Base-by-base conservation (phyloP, 164 flowering plant species). In the Euptelea pleiosperma region DNA sequence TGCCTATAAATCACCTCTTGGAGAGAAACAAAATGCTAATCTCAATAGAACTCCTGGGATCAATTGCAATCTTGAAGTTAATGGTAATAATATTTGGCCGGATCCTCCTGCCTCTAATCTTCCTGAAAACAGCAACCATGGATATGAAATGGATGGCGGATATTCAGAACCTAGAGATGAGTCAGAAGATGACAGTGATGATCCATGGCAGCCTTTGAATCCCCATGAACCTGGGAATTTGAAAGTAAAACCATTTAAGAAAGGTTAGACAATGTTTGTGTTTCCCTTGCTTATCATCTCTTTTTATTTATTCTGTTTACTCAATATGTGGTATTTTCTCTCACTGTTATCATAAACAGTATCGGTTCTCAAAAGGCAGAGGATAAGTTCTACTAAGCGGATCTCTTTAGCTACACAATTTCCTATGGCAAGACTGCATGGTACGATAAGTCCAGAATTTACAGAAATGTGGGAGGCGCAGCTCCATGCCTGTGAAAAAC, bases 191-290 rank as follows among this genome's bases (percentile, higher is more conserved):
- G 83, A 77, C 5, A 77, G 75, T 22, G 77, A 81, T 60, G 91
- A 93, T 78, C 92, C 87, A 34, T 93, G 97, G 99, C 82, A 85
- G 70, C 96, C 93, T 56, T 69, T 93, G 78, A 85, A 90, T 79
- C 99, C 99, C 54, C 88, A 90, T 73, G 93, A 90, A 75, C 79
- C 86, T 45, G 99, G 97, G 54, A 80, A 79, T 57, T 79, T 90
- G 67, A 90, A 79, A 86, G 76, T 85, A 31, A 93, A 82, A 62
- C 91, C 97, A 34, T 90, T 78, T 62, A 81, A 66, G 62, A 88
- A 81, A 81, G 91, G 97, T 92, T 31, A n/a, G 31, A 1, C 57
- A 34, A n/a, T 9, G 24, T 9, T 31, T 48, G 35, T 34, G 35
- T 25, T 31, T 57, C 21, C 3, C 16, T 41, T 42, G 19, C 16